Conservation (phyloP, 2,329 filamentous ascomycete species). For the Pyricularia sp. region DNA sequence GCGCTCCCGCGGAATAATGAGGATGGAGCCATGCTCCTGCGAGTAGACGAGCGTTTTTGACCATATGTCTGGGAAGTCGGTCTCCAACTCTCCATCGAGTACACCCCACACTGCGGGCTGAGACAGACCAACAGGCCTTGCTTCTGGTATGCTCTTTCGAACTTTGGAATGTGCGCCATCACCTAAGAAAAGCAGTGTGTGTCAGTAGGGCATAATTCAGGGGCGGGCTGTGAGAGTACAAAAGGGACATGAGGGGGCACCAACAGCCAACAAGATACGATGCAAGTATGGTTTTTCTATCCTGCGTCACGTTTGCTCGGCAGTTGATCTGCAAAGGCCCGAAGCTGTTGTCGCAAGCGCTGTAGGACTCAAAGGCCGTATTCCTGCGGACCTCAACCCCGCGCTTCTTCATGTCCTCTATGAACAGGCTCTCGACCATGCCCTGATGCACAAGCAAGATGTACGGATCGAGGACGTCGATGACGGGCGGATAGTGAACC, state of each 20-base stretch:
- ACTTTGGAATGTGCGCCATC: slow-evolving; percentile 63
- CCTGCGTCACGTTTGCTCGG: slow-evolving; percentile 36
- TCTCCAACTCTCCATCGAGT: slow-evolving; percentile 56
- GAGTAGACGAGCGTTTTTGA: slow-evolving; percentile 59
- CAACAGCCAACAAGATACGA: slow-evolving; percentile 56
- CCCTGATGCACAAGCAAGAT: slow-evolving; percentile 56
- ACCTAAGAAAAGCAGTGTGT: slow-evolving; percentile 22
- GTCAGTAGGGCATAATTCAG: not conserved
- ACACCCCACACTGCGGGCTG: slow-evolving; percentile 53
- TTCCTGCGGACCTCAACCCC: slow-evolving; percentile 51
- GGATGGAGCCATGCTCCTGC: slow-evolving; percentile 52
- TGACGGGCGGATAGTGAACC: slow-evolving; percentile 54
- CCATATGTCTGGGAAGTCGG: slow-evolving; percentile 64
- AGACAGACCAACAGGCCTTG: slow-evolving; percentile 41
- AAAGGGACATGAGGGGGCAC: slow-evolving; percentile 1
- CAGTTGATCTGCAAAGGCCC: slow-evolving; percentile 37
- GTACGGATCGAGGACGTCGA: slow-evolving; percentile 43
- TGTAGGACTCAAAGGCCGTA: slow-evolving; percentile 48
- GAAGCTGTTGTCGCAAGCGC: slow-evolving; percentile 27
- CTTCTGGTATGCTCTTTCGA: slow-evolving; percentile 46
- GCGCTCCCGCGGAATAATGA: slow-evolving; percentile 61
- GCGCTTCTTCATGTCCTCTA: slow-evolving; percentile 53
- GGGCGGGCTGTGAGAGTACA: not conserved
- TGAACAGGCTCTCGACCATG: slow-evolving; percentile 59
- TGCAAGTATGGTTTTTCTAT: slow-evolving; percentile 32